phyloP scores from a whole-genome alignment of 306 rosid genomes.

The Lablab purpureus region DNA sequence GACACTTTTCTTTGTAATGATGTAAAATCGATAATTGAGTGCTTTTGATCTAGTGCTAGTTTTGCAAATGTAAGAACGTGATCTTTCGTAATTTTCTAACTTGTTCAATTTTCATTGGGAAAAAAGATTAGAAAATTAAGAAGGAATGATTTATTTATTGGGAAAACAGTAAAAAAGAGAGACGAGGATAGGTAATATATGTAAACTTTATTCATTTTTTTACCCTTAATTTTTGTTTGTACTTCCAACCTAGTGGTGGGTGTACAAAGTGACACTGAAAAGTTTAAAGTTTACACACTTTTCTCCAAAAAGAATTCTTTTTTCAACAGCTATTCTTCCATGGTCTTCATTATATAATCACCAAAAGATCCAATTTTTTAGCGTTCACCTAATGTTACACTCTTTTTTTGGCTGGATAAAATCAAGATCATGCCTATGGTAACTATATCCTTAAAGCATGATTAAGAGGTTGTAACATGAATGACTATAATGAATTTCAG shows the following conservation, averaged over 20 bases:
- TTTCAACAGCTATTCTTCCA: not conserved
- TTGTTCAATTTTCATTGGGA: not conserved
- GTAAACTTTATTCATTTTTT: not conserved
- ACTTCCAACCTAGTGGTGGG: constrained; percentile 1
- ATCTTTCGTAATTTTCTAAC: constrained; percentile 14
- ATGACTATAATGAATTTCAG: not conserved
- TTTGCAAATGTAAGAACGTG: constrained; percentile 19
- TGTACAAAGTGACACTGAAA: not conserved
- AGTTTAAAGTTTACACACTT: not conserved
- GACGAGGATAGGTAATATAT: not conserved
- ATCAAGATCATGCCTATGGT: not conserved
- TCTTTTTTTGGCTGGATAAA: not conserved
- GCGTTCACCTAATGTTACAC: not conserved
- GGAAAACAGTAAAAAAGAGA: not conserved
- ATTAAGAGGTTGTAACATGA: not conserved
- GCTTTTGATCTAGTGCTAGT: not conserved
- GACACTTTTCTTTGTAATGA: constrained; percentile 40
- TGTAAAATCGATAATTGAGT: constrained; percentile 28
- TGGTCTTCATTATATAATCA: not conserved
- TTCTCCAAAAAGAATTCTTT: not conserved
- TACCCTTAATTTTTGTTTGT: not conserved
- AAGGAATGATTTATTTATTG: not conserved
- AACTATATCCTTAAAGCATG: not conserved
- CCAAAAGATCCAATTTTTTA: not conserved
- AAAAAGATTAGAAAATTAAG: not conserved